Evolutionary conservation across 1,139 yeast genomes (phyloP), one percentile per base, ranked within the genome.

Genomic region (Saccharomycopsis crataegensis): DNA sequence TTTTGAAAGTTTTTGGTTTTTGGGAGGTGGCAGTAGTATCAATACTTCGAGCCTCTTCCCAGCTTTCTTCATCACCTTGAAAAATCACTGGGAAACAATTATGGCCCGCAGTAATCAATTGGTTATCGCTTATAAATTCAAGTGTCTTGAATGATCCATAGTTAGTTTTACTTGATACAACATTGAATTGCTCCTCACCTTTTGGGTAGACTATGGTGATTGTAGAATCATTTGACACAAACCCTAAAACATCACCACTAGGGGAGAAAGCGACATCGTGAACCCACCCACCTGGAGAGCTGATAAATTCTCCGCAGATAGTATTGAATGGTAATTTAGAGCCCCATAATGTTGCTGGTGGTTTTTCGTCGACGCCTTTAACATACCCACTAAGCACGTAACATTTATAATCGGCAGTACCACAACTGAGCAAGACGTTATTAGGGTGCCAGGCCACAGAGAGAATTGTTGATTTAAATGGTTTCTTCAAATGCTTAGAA

Each of bases 321-420:
- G 97, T 88, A 68, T 91, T 96, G 77, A 94, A 94, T 34, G 99
- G 99, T 66, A 94, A 78, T 65, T 94, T 85, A 58, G 87, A 84
- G 52, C 99, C 99, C 98, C 99, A 94, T 38, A 80, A 82, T 1
- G 93, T 74, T 16, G 72, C 73, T 48, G 74, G 77, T 1, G 98
- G 99, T 65, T 87, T 87, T 46, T 77, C 71, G 64, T 94, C 99
- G 59, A 93, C 76, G 5, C 95, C 93, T 72, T 94, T 94, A 66
- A 94, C 78, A 67, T 77, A 94, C 14, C 95, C 90, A n/a, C 96
- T 86, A 63, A 93, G 91, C 38, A 94, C 97, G 60, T 98, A 77
- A 49, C 88, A 90, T 64, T 87, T 96, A 44, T 97, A 96, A 67
- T 94, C 98, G 16, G 97, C 87, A 32, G 96, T 90, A 14, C 98